phyloP scores from a whole-genome alignment of 2,329 filamentous ascomycete genomes.

The Penicillium paneum region DNA sequence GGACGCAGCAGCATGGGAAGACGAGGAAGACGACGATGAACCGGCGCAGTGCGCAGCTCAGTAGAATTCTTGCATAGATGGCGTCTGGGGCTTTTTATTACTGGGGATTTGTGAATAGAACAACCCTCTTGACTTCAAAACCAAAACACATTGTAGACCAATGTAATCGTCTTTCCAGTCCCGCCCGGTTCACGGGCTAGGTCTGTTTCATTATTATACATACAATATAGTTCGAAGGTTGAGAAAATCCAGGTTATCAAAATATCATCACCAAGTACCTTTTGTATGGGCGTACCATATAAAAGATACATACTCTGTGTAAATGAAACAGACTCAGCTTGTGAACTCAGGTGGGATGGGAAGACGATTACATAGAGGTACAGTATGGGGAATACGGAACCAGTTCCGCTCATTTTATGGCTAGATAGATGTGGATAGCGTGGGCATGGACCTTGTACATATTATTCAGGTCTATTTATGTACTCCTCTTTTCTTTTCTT shows the following conservation, averaged over 20 bases:
- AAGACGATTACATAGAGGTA: too few relatives aligned
- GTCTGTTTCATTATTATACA: too few relatives aligned
- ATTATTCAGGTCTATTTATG: background rate
- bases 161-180: background rate
- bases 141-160: background rate
- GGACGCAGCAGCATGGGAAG: constrained; percentile 47
- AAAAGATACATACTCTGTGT: too few relatives aligned
- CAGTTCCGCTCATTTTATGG: background rate
- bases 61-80: constrained; percentile 37
- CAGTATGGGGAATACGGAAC: background rate
- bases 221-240: too few relatives aligned
- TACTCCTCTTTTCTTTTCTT: background rate
- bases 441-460: constrained; percentile 23
- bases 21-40: constrained; percentile 49
- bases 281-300: too few relatives aligned
- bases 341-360: too few relatives aligned
- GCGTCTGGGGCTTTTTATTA: constrained; percentile 26
- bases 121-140: background rate
- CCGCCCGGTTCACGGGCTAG: too few relatives aligned
- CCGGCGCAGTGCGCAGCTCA: constrained; percentile 50
- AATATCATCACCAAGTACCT: too few relatives aligned
- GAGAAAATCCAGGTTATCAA: too few relatives aligned
- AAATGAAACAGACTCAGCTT: too few relatives aligned
- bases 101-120: constrained; percentile 6
- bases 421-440: constrained; percentile 36